phyloP scores from a whole-genome alignment of 164 flowering plant species.

The Umbilicus rupestris region DNA sequence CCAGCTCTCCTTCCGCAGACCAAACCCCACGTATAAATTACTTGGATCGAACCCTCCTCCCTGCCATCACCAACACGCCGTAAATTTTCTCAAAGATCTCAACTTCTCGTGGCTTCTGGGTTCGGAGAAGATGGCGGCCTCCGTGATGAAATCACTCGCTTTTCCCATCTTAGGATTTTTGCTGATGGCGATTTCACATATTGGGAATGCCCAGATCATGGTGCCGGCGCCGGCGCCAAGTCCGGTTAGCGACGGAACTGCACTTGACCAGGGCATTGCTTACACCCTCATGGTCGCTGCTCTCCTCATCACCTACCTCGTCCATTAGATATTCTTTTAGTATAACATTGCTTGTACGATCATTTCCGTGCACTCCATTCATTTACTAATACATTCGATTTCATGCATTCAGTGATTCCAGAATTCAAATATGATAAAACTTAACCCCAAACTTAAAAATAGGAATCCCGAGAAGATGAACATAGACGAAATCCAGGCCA shows the following conservation, averaged over 20 bases:
- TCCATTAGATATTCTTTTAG: conserved; percentile 9
- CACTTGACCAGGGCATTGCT: conserved; percentile 11
- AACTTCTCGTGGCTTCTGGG: too few species aligned
- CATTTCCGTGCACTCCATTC: too few species aligned
- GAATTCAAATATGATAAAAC: too few species aligned
- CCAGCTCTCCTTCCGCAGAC: not conserved
- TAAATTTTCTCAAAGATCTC: not conserved
- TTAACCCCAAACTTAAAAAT: too few species aligned
- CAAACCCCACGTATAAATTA: not conserved
- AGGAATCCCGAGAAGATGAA: too few species aligned
- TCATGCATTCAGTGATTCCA: not conserved
- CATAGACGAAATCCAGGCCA: too few species aligned
- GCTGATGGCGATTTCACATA: not conserved
- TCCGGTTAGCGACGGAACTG: not conserved
- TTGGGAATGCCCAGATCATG: not conserved
- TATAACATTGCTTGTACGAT: too few species aligned
- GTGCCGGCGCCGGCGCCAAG: not conserved
- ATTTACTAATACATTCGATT: not conserved
- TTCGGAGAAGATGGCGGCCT: not conserved
- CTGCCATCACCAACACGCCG: not conserved
- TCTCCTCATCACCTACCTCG: conserved; percentile 9
- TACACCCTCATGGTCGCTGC: conserved; percentile 8
- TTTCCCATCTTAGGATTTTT: not conserved
- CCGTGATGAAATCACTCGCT: not conserved
- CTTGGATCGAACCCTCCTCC: not conserved